Evolutionary conservation across 768 basidiomycete species (phyloP).

Genomic region (Sarcodon sp.): DNA sequence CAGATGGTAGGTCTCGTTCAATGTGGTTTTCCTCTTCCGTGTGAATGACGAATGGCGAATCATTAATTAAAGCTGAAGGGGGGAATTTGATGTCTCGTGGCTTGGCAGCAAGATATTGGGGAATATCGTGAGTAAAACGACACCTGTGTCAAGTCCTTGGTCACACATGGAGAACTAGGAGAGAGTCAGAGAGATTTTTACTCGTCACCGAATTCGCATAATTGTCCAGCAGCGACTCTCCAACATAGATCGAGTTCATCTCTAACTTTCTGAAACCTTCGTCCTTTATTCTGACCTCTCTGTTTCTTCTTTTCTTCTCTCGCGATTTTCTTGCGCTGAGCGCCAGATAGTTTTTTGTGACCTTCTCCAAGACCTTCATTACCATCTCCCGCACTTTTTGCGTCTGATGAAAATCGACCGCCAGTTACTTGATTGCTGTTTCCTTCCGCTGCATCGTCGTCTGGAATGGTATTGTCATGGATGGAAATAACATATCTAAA

Average conservation of each 20-base stretch:
- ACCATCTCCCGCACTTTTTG: slow-evolving; percentile 10
- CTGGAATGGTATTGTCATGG: slow-evolving; percentile 17
- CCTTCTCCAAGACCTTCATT: background rate
- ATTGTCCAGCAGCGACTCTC: slow-evolving; percentile 54
- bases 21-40: slow-evolving; percentile 14
- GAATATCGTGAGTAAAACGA: slow-evolving; percentile 67
- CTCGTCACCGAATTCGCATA: slow-evolving; percentile 63
- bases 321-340: slow-evolving; percentile 30
- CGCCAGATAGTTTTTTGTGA: slow-evolving; percentile 14
- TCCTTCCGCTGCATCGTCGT: slow-evolving; percentile 59
- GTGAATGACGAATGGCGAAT: slow-evolving; percentile 37
- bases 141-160: slow-evolving; percentile 33
- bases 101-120: slow-evolving; percentile 66
- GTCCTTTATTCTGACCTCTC: slow-evolving; percentile 72
- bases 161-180: background rate
- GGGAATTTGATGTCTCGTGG: slow-evolving; percentile 59
- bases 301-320: slow-evolving; percentile 64
- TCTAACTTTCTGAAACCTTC: slow-evolving; percentile 63
- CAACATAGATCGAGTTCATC: slow-evolving; percentile 82
- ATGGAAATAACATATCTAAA: slow-evolving; percentile 27
- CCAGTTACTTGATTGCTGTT: slow-evolving; percentile 22
- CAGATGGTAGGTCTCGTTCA: slow-evolving; percentile 19
- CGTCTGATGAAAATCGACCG: slow-evolving; percentile 2
- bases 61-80: slow-evolving; percentile 25
- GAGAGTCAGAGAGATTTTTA: slow-evolving; percentile 19